Percentiles rank a stretch among this genome's conserved stretches.
These are phyloP conservation scores for Medicago lupulina DNA, from an alignment of 306 rosid genomes.

Conservation along the genomic window DNA sequence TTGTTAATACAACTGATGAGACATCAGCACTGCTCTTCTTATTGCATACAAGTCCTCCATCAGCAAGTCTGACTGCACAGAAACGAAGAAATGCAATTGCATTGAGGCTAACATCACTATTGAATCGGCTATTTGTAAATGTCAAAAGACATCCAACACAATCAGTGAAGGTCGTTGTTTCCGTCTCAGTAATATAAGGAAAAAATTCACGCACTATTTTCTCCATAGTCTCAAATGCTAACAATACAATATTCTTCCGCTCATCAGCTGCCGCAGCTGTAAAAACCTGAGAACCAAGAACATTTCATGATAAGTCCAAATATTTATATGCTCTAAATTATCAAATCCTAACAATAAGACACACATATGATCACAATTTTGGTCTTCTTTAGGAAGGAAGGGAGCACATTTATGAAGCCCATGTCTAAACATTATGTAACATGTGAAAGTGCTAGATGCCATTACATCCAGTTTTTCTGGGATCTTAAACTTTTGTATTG, in stretches of 20 bases:
- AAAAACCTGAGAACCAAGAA: conserved; percentile 74
- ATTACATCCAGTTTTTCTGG: conserved; percentile 32
- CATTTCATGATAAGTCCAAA: conserved; percentile 45
- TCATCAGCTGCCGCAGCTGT: conserved; percentile 98
- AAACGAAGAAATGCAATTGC: conserved; percentile 99
- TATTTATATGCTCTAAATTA: conserved; percentile 25
- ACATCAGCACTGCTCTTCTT: conserved; percentile 59
- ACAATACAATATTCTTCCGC: conserved; percentile 84
- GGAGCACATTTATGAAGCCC: conserved; percentile 5
- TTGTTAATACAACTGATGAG: conserved; percentile 49
- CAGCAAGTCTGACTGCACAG: conserved; percentile 98
- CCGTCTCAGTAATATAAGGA: conserved; percentile 99
- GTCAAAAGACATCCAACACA: conserved; percentile 96
- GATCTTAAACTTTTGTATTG: conserved; percentile 22
- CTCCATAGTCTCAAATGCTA: conserved; percentile 99
- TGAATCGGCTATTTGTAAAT: conserved; percentile 95
- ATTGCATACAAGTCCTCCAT: conserved; percentile 90
- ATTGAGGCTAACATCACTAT: conserved; percentile 98
- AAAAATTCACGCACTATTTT: conserved; percentile 96
- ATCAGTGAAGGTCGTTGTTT: conserved; percentile 89
- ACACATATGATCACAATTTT: conserved; percentile 18
- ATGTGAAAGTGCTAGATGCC: conserved; percentile 20
- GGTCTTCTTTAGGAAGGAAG: conserved; percentile 23
- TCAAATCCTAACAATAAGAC: conserved; percentile 33
- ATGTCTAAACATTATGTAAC: conserved; percentile 27